Evolutionary conservation across 352 stramenopile species (phyloP).

Genomic region (Nothophytophthora sp.): DNA sequence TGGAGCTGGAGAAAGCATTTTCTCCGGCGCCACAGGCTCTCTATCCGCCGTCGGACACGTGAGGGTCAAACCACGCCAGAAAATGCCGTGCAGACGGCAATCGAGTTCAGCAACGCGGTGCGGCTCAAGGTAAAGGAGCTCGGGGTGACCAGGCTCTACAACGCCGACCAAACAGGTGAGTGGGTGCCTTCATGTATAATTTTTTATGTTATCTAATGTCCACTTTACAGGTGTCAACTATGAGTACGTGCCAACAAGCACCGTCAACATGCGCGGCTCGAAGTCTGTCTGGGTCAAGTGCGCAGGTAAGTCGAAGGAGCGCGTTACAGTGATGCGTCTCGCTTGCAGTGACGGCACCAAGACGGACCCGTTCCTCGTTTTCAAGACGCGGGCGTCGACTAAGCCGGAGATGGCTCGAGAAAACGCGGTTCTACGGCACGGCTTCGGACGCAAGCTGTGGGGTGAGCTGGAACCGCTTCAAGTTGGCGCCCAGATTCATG

Average conservation of each 20-base stretch:
- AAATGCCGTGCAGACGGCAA: background rate
- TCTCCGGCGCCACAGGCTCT: constrained; percentile 6
- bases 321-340: constrained; percentile 23
- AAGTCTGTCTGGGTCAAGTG: constrained; percentile 27
- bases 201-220: too few relatives aligned
- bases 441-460: constrained; percentile 21
- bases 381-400: constrained; percentile 21
- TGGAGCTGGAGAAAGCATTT: constrained; percentile 16
- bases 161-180: constrained; percentile 11
- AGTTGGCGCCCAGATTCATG: constrained; percentile 17
- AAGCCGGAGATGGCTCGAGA: background rate
- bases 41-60: constrained; percentile 3
- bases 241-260: constrained; percentile 25
- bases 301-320: constrained; percentile 24
- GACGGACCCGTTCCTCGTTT: constrained; percentile 21
- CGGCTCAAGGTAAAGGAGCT: constrained; percentile 4
- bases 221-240: constrained; percentile 23
- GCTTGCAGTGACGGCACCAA: constrained; percentile 24
- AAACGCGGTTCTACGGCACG: constrained; percentile 10
- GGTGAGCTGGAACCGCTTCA: constrained; percentile 16
- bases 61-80: constrained; percentile 6
- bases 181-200: too few relatives aligned
- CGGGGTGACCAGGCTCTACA: background rate
- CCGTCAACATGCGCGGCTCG: constrained; percentile 2
- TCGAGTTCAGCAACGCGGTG: background rate